Percentiles rank a stretch among this genome's conserved stretches.
These are phyloP conservation scores for Penicillium goetzii DNA, from an alignment of 495 filamentous ascomycete species.

Conservation along the genomic window DNA sequence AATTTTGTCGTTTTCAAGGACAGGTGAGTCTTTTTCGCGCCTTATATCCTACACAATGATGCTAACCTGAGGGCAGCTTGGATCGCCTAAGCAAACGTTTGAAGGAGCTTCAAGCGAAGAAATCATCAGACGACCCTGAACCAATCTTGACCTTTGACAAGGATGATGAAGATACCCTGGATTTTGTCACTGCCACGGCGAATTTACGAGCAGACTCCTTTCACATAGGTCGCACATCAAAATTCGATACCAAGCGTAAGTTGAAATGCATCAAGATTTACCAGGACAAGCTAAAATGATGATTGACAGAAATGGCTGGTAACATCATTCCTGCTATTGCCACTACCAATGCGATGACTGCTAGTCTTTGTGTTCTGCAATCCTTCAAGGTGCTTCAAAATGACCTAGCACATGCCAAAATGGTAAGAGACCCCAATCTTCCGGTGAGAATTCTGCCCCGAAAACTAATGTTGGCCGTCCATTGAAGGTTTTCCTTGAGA, in stretches of 20 bases:
- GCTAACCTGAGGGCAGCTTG: slow-evolving; percentile 52
- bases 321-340: slow-evolving; percentile 99
- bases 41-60: background rate
- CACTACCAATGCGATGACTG: slow-evolving; percentile 96
- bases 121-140: slow-evolving; percentile 48
- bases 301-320: slow-evolving; percentile 80
- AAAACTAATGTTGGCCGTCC: slow-evolving; percentile 10
- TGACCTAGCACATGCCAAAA: slow-evolving; percentile 66
- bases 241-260: slow-evolving; percentile 91
- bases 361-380: slow-evolving; percentile 89
- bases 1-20: slow-evolving; percentile 86
- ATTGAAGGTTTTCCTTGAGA: slow-evolving; percentile 76
- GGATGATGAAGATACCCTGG: slow-evolving; percentile 92
- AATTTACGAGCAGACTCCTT: slow-evolving; percentile 87
- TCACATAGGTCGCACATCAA: slow-evolving; percentile 82
- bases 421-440: slow-evolving; percentile 36
- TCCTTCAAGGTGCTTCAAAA: slow-evolving; percentile 86
- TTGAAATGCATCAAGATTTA: background rate
- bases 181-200: slow-evolving; percentile 89
- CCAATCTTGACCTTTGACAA: slow-evolving; percentile 90
- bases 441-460: background rate
- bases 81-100: slow-evolving; percentile 74
- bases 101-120: slow-evolving; percentile 56
- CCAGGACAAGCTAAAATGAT: slow-evolving; percentile 7
- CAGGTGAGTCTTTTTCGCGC: slow-evolving; percentile 47